phyloP scores from a whole-genome alignment of 768 basidiomycete genomes.

The Favolaschia claudopus region DNA sequence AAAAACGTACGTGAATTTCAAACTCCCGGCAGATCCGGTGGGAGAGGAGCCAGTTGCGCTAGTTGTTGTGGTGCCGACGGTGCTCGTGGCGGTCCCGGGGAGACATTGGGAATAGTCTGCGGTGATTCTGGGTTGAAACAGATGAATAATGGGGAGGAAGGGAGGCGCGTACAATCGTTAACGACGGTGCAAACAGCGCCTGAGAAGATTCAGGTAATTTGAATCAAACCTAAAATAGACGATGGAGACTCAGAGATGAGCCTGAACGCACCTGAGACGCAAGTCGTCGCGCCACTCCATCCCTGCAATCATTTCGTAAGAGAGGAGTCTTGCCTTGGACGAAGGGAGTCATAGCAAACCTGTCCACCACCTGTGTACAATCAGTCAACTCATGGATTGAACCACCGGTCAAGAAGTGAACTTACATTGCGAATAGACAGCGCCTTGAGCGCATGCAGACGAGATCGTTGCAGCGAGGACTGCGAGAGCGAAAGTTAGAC shows the following conservation, averaged over 20 bases:
- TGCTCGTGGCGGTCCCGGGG: too few species aligned
- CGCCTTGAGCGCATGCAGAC: not conserved
- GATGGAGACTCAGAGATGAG: too few species aligned
- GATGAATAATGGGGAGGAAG: too few species aligned
- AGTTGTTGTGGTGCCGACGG: constrained; percentile 1
- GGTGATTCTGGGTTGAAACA: too few species aligned
- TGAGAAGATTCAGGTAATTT: too few species aligned
- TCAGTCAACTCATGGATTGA: not conserved
- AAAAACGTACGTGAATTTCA: constrained; percentile 44
- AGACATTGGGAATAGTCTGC: too few species aligned
- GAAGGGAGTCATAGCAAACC: not conserved
- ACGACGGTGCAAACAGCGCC: not conserved
- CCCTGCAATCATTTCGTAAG: not conserved
- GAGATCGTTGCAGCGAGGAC: not conserved
- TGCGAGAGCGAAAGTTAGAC: not conserved
- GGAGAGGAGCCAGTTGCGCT: constrained; percentile 2
- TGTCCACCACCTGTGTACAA: not conserved
- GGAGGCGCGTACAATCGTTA: not conserved
- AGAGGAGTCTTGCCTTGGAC: not conserved
- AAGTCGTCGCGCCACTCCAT: constrained; percentile 2
- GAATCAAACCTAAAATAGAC: too few species aligned
- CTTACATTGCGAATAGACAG: not conserved
- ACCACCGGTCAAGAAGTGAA: not conserved
- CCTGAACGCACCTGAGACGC: not conserved
- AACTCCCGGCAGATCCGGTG: constrained; percentile 8